Conservation (phyloP, 441 rosid species). For the Gossypium armourianum region DNA sequence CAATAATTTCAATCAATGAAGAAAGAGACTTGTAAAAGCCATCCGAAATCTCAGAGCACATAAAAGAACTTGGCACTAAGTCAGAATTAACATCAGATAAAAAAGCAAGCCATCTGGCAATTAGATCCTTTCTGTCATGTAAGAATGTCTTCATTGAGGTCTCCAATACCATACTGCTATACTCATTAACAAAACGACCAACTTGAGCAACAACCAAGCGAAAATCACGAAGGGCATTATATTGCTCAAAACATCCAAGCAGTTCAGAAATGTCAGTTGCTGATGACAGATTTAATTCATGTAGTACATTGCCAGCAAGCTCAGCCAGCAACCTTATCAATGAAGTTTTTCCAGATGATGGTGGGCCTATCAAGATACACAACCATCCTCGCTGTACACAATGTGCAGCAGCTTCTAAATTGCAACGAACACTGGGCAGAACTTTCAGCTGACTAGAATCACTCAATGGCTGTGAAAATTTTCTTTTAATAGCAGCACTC, state of each 20-base stretch:
- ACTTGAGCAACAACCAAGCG: slow-evolving; percentile 50
- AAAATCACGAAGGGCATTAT: slow-evolving; percentile 62
- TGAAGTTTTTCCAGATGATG: slow-evolving; percentile 93
- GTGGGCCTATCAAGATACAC: slow-evolving; percentile 81
- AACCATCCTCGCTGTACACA: slow-evolving; percentile 76
- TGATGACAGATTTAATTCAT: slow-evolving; percentile 80
- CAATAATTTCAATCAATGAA: slow-evolving; percentile 42
- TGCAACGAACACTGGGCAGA: slow-evolving; percentile 65
- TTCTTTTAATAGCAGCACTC: slow-evolving; percentile 57
- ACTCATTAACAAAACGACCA: slow-evolving; percentile 54
- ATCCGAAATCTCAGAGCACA: slow-evolving; percentile 23
- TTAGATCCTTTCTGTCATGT: slow-evolving; percentile 34
- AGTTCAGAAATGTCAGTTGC: slow-evolving; percentile 91
- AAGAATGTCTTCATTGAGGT: slow-evolving; percentile 34
- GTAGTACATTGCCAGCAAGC: slow-evolving; percentile 64
- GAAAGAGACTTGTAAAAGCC: slow-evolving; percentile 33
- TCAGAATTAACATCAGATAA: slow-evolving; percentile 35
- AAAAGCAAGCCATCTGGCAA: slow-evolving; percentile 59
- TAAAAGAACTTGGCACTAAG: slow-evolving; percentile 29
- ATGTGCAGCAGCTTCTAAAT: slow-evolving; percentile 74
- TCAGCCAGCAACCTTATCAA: slow-evolving; percentile 71
- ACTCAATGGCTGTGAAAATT: slow-evolving; percentile 28
- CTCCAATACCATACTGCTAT: slow-evolving; percentile 46
- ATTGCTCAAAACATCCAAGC: slow-evolving; percentile 97
- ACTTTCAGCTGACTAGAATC: slow-evolving; percentile 49